A percentile compares a stretch with the other conserved stretches of the same genome.
phyloP scores from a whole-genome alignment of 2,329 filamentous ascomycete species.

The Neonectria sp. region DNA sequence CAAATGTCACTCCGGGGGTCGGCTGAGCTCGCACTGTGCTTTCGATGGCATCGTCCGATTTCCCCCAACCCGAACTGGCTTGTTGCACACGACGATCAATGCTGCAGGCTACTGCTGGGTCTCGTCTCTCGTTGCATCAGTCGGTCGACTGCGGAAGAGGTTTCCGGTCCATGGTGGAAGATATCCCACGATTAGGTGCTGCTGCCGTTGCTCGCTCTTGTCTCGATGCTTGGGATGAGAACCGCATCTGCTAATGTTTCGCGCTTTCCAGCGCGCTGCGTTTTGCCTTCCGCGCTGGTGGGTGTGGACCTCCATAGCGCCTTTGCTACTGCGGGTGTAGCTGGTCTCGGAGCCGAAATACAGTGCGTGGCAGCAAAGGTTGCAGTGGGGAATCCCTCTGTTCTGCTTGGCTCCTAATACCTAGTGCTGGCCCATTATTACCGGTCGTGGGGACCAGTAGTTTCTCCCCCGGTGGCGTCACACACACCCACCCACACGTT shows the following conservation, averaged over 20 bases:
- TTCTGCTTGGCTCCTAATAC: conserved; percentile 8
- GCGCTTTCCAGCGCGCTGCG: neutral
- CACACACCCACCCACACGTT: conserved; percentile 13
- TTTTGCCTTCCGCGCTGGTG: neutral
- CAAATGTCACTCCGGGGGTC: neutral
- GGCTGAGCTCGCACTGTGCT: conserved; percentile 38
- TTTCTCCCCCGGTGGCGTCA: conserved; percentile 29
- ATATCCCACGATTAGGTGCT: neutral
- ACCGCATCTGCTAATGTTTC: neutral
- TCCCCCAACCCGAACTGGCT: conserved; percentile 30
- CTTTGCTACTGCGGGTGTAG: neutral
- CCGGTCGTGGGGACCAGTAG: conserved; percentile 13
- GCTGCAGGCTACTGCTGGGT: conserved; percentile 3
- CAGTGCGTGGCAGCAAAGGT: conserved; percentile 20
- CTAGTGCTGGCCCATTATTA: conserved; percentile 17
- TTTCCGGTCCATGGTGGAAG: neutral
- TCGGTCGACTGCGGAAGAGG: neutral
- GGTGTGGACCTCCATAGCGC: neutral
- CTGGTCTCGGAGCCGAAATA: conserved; percentile 29
- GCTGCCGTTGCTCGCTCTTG: neutral
- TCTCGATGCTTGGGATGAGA: too few species aligned
- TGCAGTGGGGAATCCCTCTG: conserved; percentile 16
- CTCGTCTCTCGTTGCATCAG: neutral
- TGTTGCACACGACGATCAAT: conserved; percentile 20
- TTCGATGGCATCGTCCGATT: conserved; percentile 47